Evolutionary conservation across 2,329 filamentous ascomycete species (phyloP).

Genomic region (Chrysoporthe austroafricana): DNA sequence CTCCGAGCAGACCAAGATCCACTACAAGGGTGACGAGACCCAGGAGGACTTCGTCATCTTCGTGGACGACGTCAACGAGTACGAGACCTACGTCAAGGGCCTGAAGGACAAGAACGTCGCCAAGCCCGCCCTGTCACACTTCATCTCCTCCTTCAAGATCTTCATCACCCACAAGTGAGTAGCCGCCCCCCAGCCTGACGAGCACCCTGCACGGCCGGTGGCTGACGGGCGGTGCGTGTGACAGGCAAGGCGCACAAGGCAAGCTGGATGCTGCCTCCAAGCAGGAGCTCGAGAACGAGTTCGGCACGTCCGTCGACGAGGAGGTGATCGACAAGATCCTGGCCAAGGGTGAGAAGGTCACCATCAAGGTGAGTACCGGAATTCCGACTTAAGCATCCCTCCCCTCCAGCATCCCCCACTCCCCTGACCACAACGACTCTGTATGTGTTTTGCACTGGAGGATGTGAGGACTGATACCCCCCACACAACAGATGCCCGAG

Average conservation of each 20-base stretch:
- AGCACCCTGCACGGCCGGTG: neutral
- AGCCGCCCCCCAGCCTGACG: conserved; percentile 7
- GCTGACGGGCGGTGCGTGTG: conserved; percentile 13
- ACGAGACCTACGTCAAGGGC: conserved; percentile 77
- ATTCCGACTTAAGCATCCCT: neutral
- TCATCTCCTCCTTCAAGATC: conserved; percentile 86
- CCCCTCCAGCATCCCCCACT: neutral
- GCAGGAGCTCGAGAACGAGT: conserved; percentile 77
- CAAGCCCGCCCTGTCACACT: conserved; percentile 64
- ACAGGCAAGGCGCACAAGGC: conserved; percentile 84
- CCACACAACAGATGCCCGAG: conserved; percentile 49
- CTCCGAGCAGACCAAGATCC: conserved; percentile 73
- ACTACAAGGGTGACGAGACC: conserved; percentile 71
- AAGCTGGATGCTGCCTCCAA: conserved; percentile 78
- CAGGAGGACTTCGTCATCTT: conserved; percentile 64
- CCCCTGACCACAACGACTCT: neutral
- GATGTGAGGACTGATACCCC: conserved; percentile 22
- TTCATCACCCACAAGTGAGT: conserved; percentile 88
- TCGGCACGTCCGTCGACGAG: conserved; percentile 79
- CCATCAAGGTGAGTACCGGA: conserved; percentile 51
- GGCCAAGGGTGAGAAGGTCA: conserved; percentile 72
- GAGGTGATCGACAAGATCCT: conserved; percentile 83
- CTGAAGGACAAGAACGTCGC: conserved; percentile 77
- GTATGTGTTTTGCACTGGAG: too few relatives aligned
- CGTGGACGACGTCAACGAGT: conserved; percentile 62